These are phyloP conservation scores for Thelonectria rubi DNA, from an alignment of 2,329 filamentous ascomycete genomes.

Conservation along the genomic window DNA sequence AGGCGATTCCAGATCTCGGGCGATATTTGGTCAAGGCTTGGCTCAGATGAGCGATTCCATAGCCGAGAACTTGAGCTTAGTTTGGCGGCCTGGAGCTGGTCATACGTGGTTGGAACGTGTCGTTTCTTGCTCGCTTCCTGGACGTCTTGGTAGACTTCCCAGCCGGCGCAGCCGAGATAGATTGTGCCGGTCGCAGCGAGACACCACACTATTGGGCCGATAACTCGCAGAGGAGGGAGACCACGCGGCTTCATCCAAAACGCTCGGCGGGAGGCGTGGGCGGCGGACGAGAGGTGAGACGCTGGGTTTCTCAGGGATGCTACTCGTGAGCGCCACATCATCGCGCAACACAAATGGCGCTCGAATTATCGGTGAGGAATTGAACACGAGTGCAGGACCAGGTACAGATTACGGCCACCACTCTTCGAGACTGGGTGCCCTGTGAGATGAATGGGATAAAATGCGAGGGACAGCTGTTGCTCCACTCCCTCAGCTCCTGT, in stretches of 20 bases:
- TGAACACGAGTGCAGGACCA: no score
- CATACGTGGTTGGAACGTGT: neutral
- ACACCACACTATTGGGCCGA: slow-evolving; percentile 8
- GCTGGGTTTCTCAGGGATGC: neutral
- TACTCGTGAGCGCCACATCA: no score
- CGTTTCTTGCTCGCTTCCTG: neutral
- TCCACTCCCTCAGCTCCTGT: no score
- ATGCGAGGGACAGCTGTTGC: no score
- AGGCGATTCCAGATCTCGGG: neutral
- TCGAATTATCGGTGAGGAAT: no score
- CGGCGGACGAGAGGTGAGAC: neutral
- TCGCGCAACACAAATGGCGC: no score
- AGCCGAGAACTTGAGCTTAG: neutral
- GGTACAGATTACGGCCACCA: no score
- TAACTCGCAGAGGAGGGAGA: neutral
- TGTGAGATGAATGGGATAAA: no score
- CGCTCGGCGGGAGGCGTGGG: neutral
- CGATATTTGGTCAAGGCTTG: neutral
- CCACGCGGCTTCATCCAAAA: neutral
- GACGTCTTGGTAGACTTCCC: slow-evolving; percentile 11
- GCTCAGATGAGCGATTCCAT: neutral
- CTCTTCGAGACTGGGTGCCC: no score
- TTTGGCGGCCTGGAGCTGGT: neutral
- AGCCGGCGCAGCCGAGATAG: slow-evolving; percentile 12
- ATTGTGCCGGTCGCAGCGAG: slow-evolving; percentile 5